phyloP scores from a whole-genome alignment of 2,329 filamentous ascomycete genomes.

The Bipolaris cookei region DNA sequence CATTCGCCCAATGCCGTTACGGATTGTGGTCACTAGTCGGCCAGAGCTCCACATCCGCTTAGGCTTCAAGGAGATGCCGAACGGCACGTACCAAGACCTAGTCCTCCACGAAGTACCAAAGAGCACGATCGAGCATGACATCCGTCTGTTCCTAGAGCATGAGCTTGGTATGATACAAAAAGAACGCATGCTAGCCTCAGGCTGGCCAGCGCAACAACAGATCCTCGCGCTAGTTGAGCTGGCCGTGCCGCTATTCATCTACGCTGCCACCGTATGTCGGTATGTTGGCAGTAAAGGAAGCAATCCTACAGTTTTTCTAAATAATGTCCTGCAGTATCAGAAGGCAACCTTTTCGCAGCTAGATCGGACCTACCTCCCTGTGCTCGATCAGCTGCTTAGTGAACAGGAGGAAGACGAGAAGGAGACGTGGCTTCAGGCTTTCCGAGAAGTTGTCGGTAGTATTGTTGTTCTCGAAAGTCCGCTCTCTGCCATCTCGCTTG shows the following conservation, averaged over 20 bases:
- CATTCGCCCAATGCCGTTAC: constrained; percentile 17
- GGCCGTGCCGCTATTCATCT: constrained; percentile 46
- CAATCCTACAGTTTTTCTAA: constrained; percentile 3
- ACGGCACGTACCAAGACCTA: constrained; percentile 27
- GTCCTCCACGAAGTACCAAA: constrained; percentile 30
- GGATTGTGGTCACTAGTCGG: constrained; percentile 28
- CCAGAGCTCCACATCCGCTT: constrained; percentile 31
- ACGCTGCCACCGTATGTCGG: constrained; percentile 36
- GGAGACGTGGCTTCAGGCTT: constrained; percentile 18
- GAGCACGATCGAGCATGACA: constrained; percentile 30
- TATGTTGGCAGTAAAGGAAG: constrained; percentile 26
- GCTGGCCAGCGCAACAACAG: constrained; percentile 32
- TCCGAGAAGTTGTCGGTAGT: constrained; percentile 24
- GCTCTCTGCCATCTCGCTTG: constrained; percentile 22
- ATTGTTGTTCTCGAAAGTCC: constrained; percentile 31
- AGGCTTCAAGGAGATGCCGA: constrained; percentile 28
- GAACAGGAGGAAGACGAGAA: constrained; percentile 40
- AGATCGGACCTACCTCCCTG: constrained; percentile 28
- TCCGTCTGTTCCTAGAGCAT: constrained; percentile 28
- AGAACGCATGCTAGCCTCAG: constrained; percentile 19
- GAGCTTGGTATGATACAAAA: constrained; percentile 25
- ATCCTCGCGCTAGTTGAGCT: constrained; percentile 35
- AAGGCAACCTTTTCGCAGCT: constrained; percentile 27
- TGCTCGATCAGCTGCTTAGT: constrained; percentile 32
- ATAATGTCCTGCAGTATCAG: constrained; percentile 19